Conservation (phyloP, 306 rosid species). For the Rosa lucieae region DNA sequence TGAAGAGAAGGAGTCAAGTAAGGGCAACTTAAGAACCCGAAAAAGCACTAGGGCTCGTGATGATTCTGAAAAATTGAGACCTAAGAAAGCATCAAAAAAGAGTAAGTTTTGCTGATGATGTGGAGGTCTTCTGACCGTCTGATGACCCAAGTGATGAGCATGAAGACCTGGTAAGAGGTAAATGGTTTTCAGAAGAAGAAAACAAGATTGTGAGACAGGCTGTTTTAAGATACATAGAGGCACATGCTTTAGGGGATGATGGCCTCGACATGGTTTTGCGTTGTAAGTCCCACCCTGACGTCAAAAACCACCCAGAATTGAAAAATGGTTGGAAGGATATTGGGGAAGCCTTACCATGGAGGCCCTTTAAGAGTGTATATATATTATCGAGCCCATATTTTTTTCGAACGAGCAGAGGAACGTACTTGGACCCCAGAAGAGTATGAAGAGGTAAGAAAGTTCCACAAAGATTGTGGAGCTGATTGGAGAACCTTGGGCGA, state of each 20-base stretch:
- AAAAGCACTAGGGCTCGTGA: neutral
- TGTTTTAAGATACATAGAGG: constrained; percentile 47
- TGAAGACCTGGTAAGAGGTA: constrained; percentile 38
- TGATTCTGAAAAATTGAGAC: neutral
- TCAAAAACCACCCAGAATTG: constrained; percentile 30
- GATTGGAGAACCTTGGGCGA: constrained; percentile 57
- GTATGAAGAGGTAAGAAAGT: constrained; percentile 35
- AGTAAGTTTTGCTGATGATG: constrained; percentile 61
- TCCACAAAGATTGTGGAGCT: constrained; percentile 49
- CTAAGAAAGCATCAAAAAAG: constrained; percentile 34
- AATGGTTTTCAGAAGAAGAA: constrained; percentile 65
- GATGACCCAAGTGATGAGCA: constrained; percentile 15
- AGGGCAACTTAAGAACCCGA: constrained; percentile 17
- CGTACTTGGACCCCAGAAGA: constrained; percentile 64
- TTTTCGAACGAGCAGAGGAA: constrained; percentile 47
- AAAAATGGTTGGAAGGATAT: constrained; percentile 73
- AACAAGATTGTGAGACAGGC: constrained; percentile 52
- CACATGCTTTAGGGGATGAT: constrained; percentile 54
- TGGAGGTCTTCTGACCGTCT: constrained; percentile 39
- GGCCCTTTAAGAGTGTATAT: constrained; percentile 41
- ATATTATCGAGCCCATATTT: constrained; percentile 54
- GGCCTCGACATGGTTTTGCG: constrained; percentile 59
- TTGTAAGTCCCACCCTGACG: constrained; percentile 11
- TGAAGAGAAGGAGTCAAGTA: neutral
- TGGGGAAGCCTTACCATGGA: constrained; percentile 46